A percentile compares a stretch with the other conserved stretches of the same genome.
phyloP scores from a whole-genome alignment of 2,329 filamentous ascomycete species.

The Xylaria multiplex region DNA sequence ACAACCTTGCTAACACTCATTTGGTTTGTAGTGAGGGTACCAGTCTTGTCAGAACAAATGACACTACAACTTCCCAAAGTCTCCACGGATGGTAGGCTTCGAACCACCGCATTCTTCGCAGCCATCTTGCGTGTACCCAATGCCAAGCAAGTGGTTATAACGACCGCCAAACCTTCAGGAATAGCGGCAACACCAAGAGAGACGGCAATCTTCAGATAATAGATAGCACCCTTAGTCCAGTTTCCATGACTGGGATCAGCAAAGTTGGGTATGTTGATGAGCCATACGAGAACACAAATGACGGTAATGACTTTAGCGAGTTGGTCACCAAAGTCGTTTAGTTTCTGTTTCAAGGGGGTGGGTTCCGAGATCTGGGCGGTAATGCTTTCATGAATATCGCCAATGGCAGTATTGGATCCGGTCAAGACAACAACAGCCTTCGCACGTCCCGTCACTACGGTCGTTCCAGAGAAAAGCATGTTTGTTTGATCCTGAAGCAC shows the following conservation, averaged over 20 bases:
- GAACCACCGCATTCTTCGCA: slow-evolving; percentile 95
- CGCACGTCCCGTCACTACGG: slow-evolving; percentile 92
- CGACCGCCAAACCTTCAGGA: slow-evolving; percentile 94
- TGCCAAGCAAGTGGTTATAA: slow-evolving; percentile 98
- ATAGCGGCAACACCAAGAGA: slow-evolving; percentile 98
- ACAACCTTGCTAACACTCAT: slow-evolving; percentile 98
- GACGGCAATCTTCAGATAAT: slow-evolving; percentile 99
- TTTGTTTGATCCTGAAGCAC: slow-evolving; percentile 98
- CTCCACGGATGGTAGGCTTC: slow-evolving; percentile 95
- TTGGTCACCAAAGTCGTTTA: slow-evolving; percentile 96
- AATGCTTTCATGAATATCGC: slow-evolving; percentile 98
- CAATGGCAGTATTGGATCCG: slow-evolving; percentile 90
- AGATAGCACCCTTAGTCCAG: slow-evolving; percentile 97
- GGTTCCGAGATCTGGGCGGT: slow-evolving; percentile 97
- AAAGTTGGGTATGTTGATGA: slow-evolving; percentile 98
- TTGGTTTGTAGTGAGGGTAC: slow-evolving; percentile 97
- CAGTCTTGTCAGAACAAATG: slow-evolving; percentile 99
- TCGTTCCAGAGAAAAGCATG: slow-evolving; percentile 98
- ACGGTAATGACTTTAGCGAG: slow-evolving; percentile 98
- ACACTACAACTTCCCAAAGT: slow-evolving; percentile 99
- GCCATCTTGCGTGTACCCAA: slow-evolving; percentile 99
- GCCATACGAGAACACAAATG: slow-evolving; percentile 95
- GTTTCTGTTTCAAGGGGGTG: slow-evolving; percentile 96
- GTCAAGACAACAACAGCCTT: slow-evolving; percentile 91
- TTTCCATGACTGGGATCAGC: slow-evolving; percentile 91